Conservation (phyloP, 192 early-diverging fungal species). For the Podila clonocystis region DNA sequence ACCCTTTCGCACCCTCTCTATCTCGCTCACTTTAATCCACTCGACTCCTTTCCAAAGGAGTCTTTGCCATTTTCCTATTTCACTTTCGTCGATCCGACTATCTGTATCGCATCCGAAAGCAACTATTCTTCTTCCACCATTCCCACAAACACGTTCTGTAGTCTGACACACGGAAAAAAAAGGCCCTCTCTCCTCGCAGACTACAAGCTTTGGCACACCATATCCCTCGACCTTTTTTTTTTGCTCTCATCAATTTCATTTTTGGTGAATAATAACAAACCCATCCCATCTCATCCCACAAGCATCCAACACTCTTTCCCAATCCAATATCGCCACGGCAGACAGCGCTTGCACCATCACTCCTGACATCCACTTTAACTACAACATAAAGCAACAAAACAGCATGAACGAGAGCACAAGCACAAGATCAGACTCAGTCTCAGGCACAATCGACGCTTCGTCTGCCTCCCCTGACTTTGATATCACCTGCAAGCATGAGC, state of each 20-base stretch:
- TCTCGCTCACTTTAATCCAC: not conserved
- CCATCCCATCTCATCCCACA: not conserved
- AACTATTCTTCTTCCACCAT: not conserved
- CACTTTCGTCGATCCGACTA: not conserved
- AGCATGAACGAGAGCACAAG: not conserved
- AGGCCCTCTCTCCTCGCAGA: not conserved
- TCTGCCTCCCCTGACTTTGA: not conserved
- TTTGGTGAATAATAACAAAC: too few relatives aligned
- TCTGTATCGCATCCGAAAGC: not conserved
- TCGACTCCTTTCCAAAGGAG: not conserved
- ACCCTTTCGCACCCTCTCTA: not conserved
- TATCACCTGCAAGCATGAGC: constrained; percentile 23
- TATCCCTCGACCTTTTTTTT: too few relatives aligned
- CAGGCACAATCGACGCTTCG: not conserved
- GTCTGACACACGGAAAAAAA: too few relatives aligned
- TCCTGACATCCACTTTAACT: not conserved
- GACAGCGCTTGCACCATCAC: not conserved
- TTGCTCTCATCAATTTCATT: too few relatives aligned
- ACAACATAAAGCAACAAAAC: not conserved
- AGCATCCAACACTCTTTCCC: not conserved
- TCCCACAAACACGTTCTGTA: not conserved
- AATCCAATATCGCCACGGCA: not conserved
- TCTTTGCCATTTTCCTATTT: not conserved
- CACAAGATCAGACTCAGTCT: not conserved
- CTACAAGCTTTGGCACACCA: not conserved